Conservation (phyloP, 371 early-diverging fungal genomes). For the Funneliformis caledonium region DNA sequence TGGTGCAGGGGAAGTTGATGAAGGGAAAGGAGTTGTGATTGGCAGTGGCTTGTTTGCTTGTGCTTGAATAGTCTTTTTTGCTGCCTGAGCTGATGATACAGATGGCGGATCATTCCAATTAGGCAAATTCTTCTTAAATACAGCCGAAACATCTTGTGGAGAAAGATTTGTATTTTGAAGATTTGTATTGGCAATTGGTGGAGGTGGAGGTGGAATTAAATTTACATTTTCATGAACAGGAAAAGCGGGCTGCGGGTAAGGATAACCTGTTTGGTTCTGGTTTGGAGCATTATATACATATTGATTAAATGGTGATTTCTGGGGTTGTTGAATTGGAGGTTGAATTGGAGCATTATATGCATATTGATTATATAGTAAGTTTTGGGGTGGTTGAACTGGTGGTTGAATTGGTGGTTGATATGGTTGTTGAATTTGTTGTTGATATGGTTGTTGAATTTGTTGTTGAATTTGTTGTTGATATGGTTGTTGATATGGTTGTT, state of each 20-base stretch:
- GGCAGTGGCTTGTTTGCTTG: constrained; percentile 30
- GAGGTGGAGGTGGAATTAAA: constrained; percentile 20
- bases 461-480: too few relatives aligned
- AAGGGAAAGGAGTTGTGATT: constrained; percentile 37
- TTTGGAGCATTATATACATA: constrained; percentile 39
- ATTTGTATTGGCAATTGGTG: constrained; percentile 27
- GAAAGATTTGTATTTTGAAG: neutral
- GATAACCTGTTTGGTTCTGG: constrained; percentile 42
- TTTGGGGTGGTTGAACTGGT: neutral
- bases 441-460: too few relatives aligned
- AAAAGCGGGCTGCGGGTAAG: constrained; percentile 42
- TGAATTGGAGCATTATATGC: constrained; percentile 39
- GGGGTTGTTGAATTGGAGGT: neutral
- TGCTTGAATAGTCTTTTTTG: constrained; percentile 11
- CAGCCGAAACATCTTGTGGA: constrained; percentile 28
- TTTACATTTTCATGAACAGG: constrained; percentile 27
- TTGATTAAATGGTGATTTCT: neutral
- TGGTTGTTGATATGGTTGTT: too few relatives aligned
- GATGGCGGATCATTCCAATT: constrained; percentile 45
- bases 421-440: too few relatives aligned
- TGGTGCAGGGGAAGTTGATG: constrained; percentile 13
- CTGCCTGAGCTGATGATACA: constrained; percentile 21
- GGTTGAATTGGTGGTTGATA: too few relatives aligned
- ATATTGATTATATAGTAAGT: constrained; percentile 23
- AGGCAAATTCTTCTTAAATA: constrained; percentile 29